Base-by-base conservation (phyloP, 352 stramenopile genomes). In the Vaucheria bursata region DNA sequence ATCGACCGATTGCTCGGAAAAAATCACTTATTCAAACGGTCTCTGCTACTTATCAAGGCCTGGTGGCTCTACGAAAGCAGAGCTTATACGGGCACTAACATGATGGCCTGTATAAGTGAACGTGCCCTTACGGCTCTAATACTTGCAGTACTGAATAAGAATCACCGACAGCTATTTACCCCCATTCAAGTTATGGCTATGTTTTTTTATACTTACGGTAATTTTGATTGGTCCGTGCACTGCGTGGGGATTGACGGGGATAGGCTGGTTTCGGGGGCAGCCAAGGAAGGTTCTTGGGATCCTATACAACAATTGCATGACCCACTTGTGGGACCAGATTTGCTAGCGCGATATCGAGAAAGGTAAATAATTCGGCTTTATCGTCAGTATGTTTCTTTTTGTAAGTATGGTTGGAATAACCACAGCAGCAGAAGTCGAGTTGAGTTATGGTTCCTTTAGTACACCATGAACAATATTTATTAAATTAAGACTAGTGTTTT, bases 41-140 rank as follows among this genome's bases (percentile, higher is more conserved):
- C 87, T 80, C 72, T 95, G 37, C 87, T 95, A 7, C 83, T 94
- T 74, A 90, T 95, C 78, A 94, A 94, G 84, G 88, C 89, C 1
- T 95, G 91, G 91, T 94, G 90, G 78, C 86, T 89, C 31, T 89
- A 93, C 70, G 91, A 95, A 82, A 93, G 88, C 35, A 83, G 86
- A 18, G 77, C 84, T 38, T 93, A 90, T 80, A 90, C 77, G 3
- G 82, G 82, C 35, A 64, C 49, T 64, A 93, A 85, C 71, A 90
- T 94, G 0, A 86, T 94, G 45, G 90, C 89, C 7, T 86, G 88
- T 7, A 93, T 91, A 38, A 85, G 88, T 7, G 90, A 90, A 25
- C 92, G 92, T 78, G 90, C 91, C 33, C 85, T 95, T 33, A 93
- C 93, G 72, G 93, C 89, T 38, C 91, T 94, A 40, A 88, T 95